Conservation (phyloP, 179 eudicot genomes). For the Beta corolliflora region DNA sequence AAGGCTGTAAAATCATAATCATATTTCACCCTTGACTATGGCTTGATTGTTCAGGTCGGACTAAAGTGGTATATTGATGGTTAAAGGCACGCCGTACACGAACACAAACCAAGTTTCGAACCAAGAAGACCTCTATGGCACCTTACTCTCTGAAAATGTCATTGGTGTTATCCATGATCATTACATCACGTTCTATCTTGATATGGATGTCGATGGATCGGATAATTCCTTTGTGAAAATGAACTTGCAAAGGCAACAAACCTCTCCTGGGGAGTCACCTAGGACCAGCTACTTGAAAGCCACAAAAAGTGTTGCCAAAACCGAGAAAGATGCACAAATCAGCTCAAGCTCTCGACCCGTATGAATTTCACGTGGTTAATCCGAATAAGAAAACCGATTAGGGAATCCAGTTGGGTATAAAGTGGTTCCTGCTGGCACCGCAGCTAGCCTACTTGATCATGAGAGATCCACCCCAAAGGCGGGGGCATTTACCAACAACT, state of each 20-base stretch:
- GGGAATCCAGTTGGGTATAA: slow-evolving; percentile 95
- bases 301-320: slow-evolving; percentile 64
- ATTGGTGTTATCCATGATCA: slow-evolving; percentile 95
- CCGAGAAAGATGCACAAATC: slow-evolving; percentile 90
- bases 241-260: slow-evolving; percentile 53
- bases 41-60: slow-evolving; percentile 62
- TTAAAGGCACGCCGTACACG: slow-evolving; percentile 69
- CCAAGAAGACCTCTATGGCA: slow-evolving; percentile 66
- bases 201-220: slow-evolving; percentile 84
- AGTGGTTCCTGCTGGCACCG: slow-evolving; percentile 84
- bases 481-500: slow-evolving; percentile 94
- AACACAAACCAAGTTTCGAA: slow-evolving; percentile 77
- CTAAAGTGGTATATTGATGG: slow-evolving; percentile 93
- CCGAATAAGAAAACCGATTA: slow-evolving; percentile 62
- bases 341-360: slow-evolving; percentile 86
- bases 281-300: slow-evolving; percentile 80
- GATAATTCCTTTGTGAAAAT: slow-evolving; percentile 92
- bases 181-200: slow-evolving; percentile 79
- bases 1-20: too few relatives aligned
- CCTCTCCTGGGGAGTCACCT: slow-evolving; percentile 64
- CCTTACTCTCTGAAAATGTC: slow-evolving; percentile 81
- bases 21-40: background rate
- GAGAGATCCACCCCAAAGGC: slow-evolving; percentile 90
- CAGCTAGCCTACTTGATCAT: slow-evolving; percentile 80
- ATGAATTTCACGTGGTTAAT: slow-evolving; percentile 79